A percentile compares a stretch with the other conserved stretches of the same genome.
These are phyloP conservation scores for Brasilioporus rufonigricans DNA, from an alignment of 768 basidiomycete species.

Conservation along the genomic window DNA sequence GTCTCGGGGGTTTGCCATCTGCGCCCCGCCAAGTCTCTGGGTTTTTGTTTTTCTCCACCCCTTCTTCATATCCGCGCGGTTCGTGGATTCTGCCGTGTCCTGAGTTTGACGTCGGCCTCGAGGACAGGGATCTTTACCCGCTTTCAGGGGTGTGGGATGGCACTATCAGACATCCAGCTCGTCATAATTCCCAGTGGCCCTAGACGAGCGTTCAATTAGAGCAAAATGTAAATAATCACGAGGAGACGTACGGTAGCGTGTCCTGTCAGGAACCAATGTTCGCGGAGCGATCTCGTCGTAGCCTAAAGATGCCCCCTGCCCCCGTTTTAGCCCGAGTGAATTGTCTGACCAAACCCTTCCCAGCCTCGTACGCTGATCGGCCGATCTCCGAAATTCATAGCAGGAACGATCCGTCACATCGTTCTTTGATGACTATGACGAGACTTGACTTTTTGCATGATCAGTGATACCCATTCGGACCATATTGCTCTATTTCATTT, in stretches of 20 bases:
- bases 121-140: conserved; percentile 1
- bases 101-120: conserved; percentile 9
- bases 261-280: background rate
- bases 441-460: conserved; percentile 13
- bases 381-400: conserved; percentile 3
- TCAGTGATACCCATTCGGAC: conserved; percentile 6
- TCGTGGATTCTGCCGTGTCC: background rate
- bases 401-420: conserved; percentile 8
- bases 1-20: background rate
- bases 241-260: background rate
- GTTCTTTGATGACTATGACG: conserved; percentile 1
- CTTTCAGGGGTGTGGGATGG: conserved; percentile 5
- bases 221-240: background rate
- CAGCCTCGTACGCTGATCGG: conserved; percentile 1
- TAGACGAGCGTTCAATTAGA: background rate
- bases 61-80: conserved; percentile 8
- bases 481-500: conserved; percentile 17
- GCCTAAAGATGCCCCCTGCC: background rate
- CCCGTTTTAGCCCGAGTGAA: background rate
- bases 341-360: background rate
- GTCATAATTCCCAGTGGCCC: background rate
- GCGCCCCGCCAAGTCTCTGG: background rate
- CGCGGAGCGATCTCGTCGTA: conserved; percentile 14
- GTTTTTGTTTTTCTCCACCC: background rate
- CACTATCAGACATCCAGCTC: conserved; percentile 3